Evolutionary conservation across 306 rosid genomes (phyloP).

Genomic region (Echinosophora koreensis): DNA sequence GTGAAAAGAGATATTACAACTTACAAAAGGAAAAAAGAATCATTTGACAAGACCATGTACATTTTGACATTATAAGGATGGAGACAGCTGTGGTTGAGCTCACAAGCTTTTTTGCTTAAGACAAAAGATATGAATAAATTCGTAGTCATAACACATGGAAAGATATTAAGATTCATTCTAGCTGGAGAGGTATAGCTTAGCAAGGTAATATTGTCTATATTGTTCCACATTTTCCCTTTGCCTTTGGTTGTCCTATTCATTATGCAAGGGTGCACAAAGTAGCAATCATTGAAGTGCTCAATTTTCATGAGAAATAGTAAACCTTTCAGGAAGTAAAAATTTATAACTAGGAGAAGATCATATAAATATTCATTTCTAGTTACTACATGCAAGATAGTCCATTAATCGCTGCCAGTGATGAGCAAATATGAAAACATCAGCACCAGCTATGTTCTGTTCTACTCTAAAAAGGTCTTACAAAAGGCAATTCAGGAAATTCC

Average conservation of each 20-base stretch:
- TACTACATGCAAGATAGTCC: neutral
- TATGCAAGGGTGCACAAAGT: neutral
- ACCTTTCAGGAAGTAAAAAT: neutral
- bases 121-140: slow-evolving; percentile 39
- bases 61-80: slow-evolving; percentile 24
- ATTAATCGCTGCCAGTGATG: neutral
- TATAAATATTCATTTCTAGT: neutral
- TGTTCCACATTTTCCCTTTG: slow-evolving; percentile 15
- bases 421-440: slow-evolving; percentile 8
- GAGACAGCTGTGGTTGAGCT: slow-evolving; percentile 24
- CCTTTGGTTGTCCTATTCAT: slow-evolving; percentile 26
- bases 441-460: slow-evolving; percentile 24
- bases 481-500: slow-evolving; percentile 31
- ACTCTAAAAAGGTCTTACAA: slow-evolving; percentile 32
- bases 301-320: neutral
- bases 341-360: neutral
- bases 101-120: slow-evolving; percentile 26
- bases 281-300: neutral
- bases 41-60: neutral
- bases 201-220: neutral
- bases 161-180: slow-evolving; percentile 1
- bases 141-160: slow-evolving; percentile 7
- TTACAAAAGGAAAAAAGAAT: neutral
- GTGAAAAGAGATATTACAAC: slow-evolving; percentile 28
- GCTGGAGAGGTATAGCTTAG: slow-evolving; percentile 26